Evolutionary conservation across 2,329 filamentous ascomycete species (phyloP).

Genomic region (Exophiala dermatitidis): DNA sequence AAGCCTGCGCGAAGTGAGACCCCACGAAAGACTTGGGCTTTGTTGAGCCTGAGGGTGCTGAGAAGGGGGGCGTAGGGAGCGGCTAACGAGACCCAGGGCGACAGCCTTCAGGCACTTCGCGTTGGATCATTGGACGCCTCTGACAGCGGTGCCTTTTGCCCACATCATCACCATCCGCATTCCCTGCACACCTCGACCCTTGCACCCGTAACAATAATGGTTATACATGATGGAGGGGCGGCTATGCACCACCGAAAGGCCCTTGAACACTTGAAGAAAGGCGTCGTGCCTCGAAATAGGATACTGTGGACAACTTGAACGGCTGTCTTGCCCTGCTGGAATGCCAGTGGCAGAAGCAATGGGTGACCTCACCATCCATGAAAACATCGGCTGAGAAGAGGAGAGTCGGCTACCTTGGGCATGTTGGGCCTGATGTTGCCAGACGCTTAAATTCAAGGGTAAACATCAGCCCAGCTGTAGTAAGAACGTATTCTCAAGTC

Average conservation of each 20-base stretch:
- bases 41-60: neutral
- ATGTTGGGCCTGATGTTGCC: no score
- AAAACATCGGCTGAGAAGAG: neutral
- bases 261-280: neutral
- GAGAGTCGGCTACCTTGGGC: neutral
- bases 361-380: neutral
- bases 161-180: neutral
- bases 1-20: neutral
- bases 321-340: no score
- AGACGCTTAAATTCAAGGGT: no score
- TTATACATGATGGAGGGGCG: constrained; percentile 1
- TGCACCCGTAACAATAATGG: neutral
- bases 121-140: neutral
- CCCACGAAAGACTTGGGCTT: neutral
- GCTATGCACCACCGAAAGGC: neutral
- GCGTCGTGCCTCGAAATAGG: neutral
- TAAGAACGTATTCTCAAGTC: no score
- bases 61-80: neutral
- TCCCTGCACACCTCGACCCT: neutral
- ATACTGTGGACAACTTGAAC: neutral
- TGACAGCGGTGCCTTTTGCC: neutral
- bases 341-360: no score
- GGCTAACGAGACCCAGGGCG: no score
- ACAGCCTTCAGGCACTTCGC: neutral
- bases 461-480: no score